Conservation (phyloP, 2,329 filamentous ascomycete genomes). For the Calonectria pteridis region DNA sequence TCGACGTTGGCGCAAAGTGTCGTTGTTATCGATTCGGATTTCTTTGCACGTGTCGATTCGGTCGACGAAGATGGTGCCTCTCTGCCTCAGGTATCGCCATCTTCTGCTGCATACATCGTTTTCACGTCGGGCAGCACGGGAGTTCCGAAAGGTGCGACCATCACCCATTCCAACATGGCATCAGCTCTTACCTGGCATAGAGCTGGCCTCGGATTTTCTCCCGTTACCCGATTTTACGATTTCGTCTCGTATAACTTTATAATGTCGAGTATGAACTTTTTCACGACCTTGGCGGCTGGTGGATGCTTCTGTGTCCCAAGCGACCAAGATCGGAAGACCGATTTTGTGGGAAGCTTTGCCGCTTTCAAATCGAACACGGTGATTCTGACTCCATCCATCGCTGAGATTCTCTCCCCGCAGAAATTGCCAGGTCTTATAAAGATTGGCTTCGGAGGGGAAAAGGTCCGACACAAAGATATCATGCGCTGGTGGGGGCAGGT, state of each 20-base stretch:
- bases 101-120: constrained; percentile 1
- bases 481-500: constrained; percentile 5
- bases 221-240: background rate
- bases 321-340: background rate
- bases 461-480: constrained; percentile 5
- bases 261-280: background rate
- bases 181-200: background rate
- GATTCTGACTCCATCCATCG: constrained; percentile 25
- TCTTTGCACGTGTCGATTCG: background rate
- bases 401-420: constrained; percentile 10
- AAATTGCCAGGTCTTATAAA: constrained; percentile 11
- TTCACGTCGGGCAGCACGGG: constrained; percentile 20
- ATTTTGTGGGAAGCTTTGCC: background rate
- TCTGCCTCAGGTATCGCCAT: background rate
- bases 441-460: constrained; percentile 23
- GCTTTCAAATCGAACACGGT: background rate
- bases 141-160: constrained; percentile 10
- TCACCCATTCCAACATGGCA: background rate
- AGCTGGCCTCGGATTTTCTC: background rate
- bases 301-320: constrained; percentile 23
- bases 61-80: too few relatives aligned
- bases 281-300: constrained; percentile 1
- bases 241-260: constrained; percentile 23
- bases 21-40: background rate
- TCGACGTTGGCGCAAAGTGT: background rate